Base-by-base conservation (phyloP, 345 rosid species). In the Citrus inodora region DNA sequence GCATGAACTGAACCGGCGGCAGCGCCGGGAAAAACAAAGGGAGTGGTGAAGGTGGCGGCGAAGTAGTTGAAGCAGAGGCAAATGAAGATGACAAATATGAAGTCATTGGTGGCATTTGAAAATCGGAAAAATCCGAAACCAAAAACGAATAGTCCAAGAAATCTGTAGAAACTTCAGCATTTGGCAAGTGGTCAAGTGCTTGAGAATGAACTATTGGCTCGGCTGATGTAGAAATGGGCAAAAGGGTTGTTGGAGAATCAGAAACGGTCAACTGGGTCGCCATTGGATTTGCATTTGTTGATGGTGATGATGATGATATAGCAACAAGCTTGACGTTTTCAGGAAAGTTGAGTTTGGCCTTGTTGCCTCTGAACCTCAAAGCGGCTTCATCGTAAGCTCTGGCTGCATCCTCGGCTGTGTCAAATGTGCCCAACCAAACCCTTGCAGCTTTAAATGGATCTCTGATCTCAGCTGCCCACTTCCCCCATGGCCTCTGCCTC, bases 291-390 rank as follows among this genome's bases (percentile, higher is more conserved):
- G 42, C 66, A 5, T 79, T 32, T 0, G 89, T 38, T 4, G 81
- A 77, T 13, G 80, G 30, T 1, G 90, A 37, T 33, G 35, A 33
- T 0, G 90, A 42, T 11, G 78, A 46, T 11, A 3, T 3, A 11
- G 17, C 73, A 10, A 79, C 71, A 68, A 93, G 94, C 82, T 80
- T 88, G 70, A 92, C 98, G 77, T 95, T 92, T 74, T 95, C 98
- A n/a, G 98, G 98, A 88, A 95, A 95, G 85, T 95, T 95, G 67
- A 95, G 97, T 76, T 95, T 95, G 78, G 98, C 98, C 79, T 92
- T 93, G 88, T 83, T 95, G 73, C 98, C 98, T 76, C 98, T 82
- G 80, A 92, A 95, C 3, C 87, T 79, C 73, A 93, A 90, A 16
- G 98, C 97, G 5, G 98, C 98, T 78, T 85, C 92, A 38, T 93